Conservation (phyloP, 345 rosid genomes). For the Trapa incisa region DNA sequence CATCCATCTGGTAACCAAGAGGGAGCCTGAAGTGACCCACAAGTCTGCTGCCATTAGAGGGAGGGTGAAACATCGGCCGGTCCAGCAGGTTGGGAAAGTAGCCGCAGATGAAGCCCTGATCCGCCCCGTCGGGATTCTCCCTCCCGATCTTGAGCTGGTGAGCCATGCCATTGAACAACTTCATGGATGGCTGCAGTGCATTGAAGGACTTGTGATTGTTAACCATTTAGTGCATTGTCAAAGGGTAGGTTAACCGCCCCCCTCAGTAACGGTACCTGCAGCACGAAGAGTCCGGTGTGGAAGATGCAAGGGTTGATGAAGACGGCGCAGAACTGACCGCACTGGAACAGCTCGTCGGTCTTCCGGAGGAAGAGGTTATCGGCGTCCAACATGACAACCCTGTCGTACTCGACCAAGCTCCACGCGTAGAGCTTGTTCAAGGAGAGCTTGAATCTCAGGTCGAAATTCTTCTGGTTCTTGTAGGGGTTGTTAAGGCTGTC, state of each 20-base stretch:
- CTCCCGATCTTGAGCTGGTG: slow-evolving; percentile 48
- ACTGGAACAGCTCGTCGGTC: slow-evolving; percentile 80
- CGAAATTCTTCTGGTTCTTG: slow-evolving; percentile 41
- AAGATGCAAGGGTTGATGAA: slow-evolving; percentile 96
- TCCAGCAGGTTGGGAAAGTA: slow-evolving; percentile 80
- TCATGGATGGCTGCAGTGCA: slow-evolving; percentile 48
- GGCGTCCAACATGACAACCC: slow-evolving; percentile 86
- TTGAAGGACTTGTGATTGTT: too few relatives aligned
- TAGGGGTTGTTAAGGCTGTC: slow-evolving; percentile 83
- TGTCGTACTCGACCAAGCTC: slow-evolving; percentile 64
- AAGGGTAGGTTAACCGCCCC: too few relatives aligned
- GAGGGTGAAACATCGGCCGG: slow-evolving; percentile 63
- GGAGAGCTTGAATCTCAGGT: slow-evolving; percentile 71
- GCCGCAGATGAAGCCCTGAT: slow-evolving; percentile 82
- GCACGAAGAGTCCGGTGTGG: slow-evolving; percentile 92
- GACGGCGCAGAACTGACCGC: slow-evolving; percentile 89
- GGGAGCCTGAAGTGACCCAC: slow-evolving; percentile 79
- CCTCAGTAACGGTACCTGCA: slow-evolving; percentile 31
- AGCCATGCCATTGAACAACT: slow-evolving; percentile 63
- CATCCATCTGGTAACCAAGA: slow-evolving; percentile 97
- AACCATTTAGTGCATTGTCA: too few relatives aligned
- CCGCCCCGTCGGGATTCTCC: slow-evolving; percentile 86
- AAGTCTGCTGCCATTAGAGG: slow-evolving; percentile 37
- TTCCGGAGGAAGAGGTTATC: slow-evolving; percentile 83
- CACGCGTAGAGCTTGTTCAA: slow-evolving; percentile 90